phyloP scores from a whole-genome alignment of 1,284 basidiomycete species.

The Ustilago loliicola region DNA sequence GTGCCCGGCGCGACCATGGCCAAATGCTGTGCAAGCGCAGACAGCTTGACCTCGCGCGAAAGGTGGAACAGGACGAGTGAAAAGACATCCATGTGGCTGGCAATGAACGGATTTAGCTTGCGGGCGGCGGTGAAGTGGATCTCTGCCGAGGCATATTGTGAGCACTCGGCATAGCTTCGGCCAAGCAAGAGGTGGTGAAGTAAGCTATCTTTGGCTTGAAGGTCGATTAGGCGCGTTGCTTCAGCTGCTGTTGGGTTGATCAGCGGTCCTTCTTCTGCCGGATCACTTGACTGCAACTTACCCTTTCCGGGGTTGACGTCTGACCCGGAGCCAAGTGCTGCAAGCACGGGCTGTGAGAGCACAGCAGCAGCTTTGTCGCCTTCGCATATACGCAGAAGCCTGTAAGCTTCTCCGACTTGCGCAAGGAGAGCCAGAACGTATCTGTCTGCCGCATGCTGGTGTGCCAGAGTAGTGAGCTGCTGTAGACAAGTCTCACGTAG shows the following conservation, averaged over 20 bases:
- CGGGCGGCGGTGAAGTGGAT: constrained; percentile 53
- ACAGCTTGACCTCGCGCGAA: constrained; percentile 66
- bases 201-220: constrained; percentile 41
- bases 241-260: not conserved
- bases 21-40: constrained; percentile 63
- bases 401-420: constrained; percentile 61
- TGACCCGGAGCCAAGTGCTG: not conserved
- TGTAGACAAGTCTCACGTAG: constrained; percentile 30
- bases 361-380: constrained; percentile 48
- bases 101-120: constrained; percentile 51
- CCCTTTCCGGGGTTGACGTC: not conserved
- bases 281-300: not conserved
- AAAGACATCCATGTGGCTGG: constrained; percentile 66
- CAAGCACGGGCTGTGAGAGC: constrained; percentile 22
- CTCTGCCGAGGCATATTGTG: constrained; percentile 62
- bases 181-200: constrained; percentile 58
- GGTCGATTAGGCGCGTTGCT: constrained; percentile 17
- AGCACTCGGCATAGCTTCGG: constrained; percentile 60
- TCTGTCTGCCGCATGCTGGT: constrained; percentile 45
- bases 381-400: constrained; percentile 53
- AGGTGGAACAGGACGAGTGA: constrained; percentile 69
- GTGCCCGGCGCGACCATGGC: constrained; percentile 53
- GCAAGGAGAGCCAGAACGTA: constrained; percentile 45
- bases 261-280: constrained; percentile 9
- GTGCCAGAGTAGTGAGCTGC: constrained; percentile 27